Base-by-base conservation (phyloP, 1,284 basidiomycete species). In the Marasmius oreades region DNA sequence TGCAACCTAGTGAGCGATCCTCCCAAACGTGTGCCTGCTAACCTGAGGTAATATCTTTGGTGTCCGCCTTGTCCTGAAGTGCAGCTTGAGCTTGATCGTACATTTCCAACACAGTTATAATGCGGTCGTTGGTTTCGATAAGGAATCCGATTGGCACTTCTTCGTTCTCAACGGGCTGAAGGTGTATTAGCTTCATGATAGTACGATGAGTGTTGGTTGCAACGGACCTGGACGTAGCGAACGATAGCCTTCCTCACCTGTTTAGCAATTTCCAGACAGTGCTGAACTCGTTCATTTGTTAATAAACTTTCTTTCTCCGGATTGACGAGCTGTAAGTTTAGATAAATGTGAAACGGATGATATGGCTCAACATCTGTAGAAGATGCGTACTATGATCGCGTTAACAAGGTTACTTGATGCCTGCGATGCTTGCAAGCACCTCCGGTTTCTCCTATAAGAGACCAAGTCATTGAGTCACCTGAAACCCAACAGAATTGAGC, bases 61-160 rank as follows among this genome's bases (percentile, higher is more conserved):
- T 31, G 4, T 31, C 67, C 7, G 68, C 61, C 2, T 66, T 61
- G 48, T 74, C 73, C 7, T 63, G 60, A 7, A 64, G 53, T 6
- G 61, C 58, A n/a, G 71, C 66, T 57, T 18, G 20, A 18, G 91
- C 81, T 62, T 86, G 81, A 66, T 96, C 93, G 71, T 97, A 98
- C 65, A 89, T 86, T 65, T 95, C 88, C 55, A 98, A 71, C 0
- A 93, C 89, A 51, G 86, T 79, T 61, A 97, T 88, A 62, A 98
- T 87, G 53, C 92, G 88, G 64, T 97, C 94, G 65, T 98, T 98
- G 12, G 94, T 88, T 63, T 95, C 91, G 61, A 99, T 91, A 33
- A 99, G 79, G 0, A 93, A 92, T 10, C 95, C 95, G 50, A 98
- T 93, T n/a, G n/a, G n/a, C 59, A 93, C 82, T 60, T 97, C 94